Percentiles rank a stretch among this genome's conserved stretches.
Evolutionary conservation across 768 basidiomycete genomes (phyloP).

Genomic region (Sarcomyxa edulis): DNA sequence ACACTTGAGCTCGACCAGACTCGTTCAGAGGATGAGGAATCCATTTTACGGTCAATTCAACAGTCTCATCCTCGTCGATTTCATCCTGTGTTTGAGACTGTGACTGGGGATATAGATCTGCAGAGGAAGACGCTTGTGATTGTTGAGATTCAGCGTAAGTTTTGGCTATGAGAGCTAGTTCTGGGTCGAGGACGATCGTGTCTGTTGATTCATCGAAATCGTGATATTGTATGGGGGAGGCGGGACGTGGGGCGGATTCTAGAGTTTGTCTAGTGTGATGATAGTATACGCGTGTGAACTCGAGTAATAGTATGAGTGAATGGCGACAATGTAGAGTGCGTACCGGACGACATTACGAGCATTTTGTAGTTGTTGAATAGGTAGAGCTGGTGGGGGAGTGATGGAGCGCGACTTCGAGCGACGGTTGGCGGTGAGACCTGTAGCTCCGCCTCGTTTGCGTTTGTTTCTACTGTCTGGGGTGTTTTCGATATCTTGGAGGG

Average conservation of each 20-base stretch:
- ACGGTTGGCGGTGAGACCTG: too few species aligned
- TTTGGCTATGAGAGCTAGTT: constrained; percentile 54
- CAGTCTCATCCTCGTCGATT: constrained; percentile 30
- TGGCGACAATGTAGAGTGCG: constrained; percentile 8
- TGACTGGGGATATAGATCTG: constrained; percentile 18
- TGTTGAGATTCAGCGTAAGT: constrained; percentile 23
- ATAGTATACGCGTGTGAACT: neutral
- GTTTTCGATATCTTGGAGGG: constrained; percentile 28
- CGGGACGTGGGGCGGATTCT: constrained; percentile 29
- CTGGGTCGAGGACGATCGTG: constrained; percentile 50
- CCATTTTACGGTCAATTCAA: constrained; percentile 59
- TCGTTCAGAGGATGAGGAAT: constrained; percentile 54
- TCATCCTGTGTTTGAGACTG: constrained; percentile 18
- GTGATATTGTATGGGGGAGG: constrained; percentile 42
- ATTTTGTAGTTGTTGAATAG: constrained; percentile 46
- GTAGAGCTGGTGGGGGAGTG: constrained; percentile 68
- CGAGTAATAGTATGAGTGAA: neutral
- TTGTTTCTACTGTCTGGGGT: constrained; percentile 27
- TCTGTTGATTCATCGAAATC: constrained; percentile 42
- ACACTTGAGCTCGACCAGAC: constrained; percentile 30
- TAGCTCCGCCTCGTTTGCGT: constrained; percentile 38
- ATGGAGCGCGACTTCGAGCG: constrained; percentile 68
- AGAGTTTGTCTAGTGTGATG: constrained; percentile 40
- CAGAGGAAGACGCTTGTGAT: constrained; percentile 18
- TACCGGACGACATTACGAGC: constrained; percentile 63